Conservation (phyloP, 2,329 filamentous ascomycete species). For the Aureobasidium namibiae region DNA sequence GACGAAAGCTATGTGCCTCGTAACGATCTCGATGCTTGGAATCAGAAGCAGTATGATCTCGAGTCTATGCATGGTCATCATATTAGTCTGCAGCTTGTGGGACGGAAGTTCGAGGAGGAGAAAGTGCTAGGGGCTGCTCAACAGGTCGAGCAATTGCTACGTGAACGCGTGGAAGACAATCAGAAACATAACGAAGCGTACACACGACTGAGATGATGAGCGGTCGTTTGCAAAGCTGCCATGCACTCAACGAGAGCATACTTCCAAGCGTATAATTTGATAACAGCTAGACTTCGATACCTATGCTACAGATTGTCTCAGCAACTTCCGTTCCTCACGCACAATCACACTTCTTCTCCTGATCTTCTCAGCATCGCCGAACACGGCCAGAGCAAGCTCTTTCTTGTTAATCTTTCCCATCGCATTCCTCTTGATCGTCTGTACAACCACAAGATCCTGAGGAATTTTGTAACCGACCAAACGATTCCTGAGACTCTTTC, state of each 20-base stretch:
- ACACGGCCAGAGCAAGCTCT: not conserved
- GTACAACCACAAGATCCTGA: constrained; percentile 73
- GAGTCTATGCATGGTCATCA: constrained; percentile 77
- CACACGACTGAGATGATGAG: too few species aligned
- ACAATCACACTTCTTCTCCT: not conserved
- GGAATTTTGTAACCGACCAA: constrained; percentile 89
- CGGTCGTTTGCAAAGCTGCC: too few species aligned
- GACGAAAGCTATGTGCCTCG: constrained; percentile 36
- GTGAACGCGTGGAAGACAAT: too few species aligned
- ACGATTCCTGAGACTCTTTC: constrained; percentile 65
- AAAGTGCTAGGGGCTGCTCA: constrained; percentile 74
- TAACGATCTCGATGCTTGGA: constrained; percentile 46
- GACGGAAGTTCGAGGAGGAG: constrained; percentile 70
- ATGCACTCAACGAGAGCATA: too few species aligned
- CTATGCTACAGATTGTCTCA: too few species aligned
- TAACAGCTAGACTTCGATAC: too few species aligned
- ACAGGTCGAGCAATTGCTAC: constrained; percentile 64
- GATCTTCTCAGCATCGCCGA: not conserved
- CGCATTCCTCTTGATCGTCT: constrained; percentile 74
- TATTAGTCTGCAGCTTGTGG: constrained; percentile 73
- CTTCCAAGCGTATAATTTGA: too few species aligned
- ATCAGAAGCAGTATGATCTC: constrained; percentile 58
- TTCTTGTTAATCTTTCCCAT: constrained; percentile 69
- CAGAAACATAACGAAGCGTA: too few species aligned
- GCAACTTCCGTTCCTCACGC: not conserved